phyloP scores from a whole-genome alignment of 345 rosid species.

The Erysimum cheiranthoides region DNA sequence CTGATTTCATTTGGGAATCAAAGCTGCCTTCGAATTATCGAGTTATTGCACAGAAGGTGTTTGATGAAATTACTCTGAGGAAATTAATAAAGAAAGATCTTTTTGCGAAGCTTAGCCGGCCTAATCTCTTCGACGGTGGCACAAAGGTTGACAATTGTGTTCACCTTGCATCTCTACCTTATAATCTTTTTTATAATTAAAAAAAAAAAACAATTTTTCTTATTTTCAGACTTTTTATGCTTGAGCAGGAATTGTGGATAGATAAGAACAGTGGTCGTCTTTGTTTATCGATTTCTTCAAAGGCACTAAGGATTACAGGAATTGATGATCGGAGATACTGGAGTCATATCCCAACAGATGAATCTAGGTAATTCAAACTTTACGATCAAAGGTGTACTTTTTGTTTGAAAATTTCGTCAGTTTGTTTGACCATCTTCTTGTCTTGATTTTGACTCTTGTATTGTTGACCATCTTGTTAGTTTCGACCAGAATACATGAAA shows the following conservation, averaged over 20 bases:
- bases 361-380: constrained; percentile 58
- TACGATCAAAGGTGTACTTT: background rate
- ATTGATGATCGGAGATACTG: constrained; percentile 83
- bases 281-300: constrained; percentile 66
- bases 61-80: constrained; percentile 47
- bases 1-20: constrained; percentile 70
- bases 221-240: background rate
- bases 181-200: background rate
- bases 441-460: background rate
- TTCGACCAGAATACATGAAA: background rate
- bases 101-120: constrained; percentile 52
- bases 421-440: constrained; percentile 3
- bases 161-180: background rate
- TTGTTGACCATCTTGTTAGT: constrained; percentile 3
- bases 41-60: constrained; percentile 49
- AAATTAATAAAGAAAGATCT: constrained; percentile 53
- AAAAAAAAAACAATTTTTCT: background rate
- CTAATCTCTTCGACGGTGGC: constrained; percentile 55
- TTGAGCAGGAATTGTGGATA: constrained; percentile 65
- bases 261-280: constrained; percentile 64
- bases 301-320: constrained; percentile 68
- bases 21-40: constrained; percentile 61
- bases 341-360: constrained; percentile 61
- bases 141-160: constrained; percentile 52
- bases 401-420: constrained; percentile 8